These are phyloP conservation scores for Lunasporangiospora selenospora DNA, from an alignment of 192 early-diverging fungal genomes.

Conservation along the genomic window DNA sequence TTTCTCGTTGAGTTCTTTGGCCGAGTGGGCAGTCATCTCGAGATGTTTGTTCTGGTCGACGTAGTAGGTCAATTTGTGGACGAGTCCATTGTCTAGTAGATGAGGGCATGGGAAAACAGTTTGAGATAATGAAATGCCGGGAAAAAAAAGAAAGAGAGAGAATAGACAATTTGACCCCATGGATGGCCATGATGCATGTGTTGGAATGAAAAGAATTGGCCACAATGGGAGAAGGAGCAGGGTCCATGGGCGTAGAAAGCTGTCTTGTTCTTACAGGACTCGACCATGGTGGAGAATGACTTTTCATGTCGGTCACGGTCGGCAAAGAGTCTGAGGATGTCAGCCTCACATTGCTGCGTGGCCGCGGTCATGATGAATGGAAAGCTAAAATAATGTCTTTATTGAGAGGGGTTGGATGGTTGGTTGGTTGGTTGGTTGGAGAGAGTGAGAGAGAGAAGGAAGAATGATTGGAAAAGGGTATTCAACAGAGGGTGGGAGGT, in stretches of 20 bases:
- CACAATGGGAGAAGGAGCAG: not conserved
- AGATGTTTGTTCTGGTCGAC: slow-evolving; percentile 50
- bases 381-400: too few species aligned
- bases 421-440: not conserved
- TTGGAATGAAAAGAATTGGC: not conserved
- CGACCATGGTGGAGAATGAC: slow-evolving; percentile 54
- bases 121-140: too few species aligned
- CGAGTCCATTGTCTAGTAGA: slow-evolving; percentile 52
- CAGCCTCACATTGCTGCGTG: slow-evolving; percentile 44
- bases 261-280: slow-evolving; percentile 49
- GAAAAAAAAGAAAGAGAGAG: not conserved
- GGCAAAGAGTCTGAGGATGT: slow-evolving; percentile 49
- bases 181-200: not conserved
- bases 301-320: slow-evolving; percentile 55
- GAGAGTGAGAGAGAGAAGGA: too few species aligned
- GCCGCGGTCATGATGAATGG: slow-evolving; percentile 20
- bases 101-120: too few species aligned
- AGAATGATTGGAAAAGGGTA: too few species aligned
- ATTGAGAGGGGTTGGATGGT: too few species aligned
- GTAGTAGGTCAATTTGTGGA: slow-evolving; percentile 47
- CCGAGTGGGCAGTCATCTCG: slow-evolving; percentile 25
- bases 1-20: slow-evolving; percentile 43
- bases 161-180: not conserved
- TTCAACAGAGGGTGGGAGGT: too few species aligned
- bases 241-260: not conserved